Percentiles rank a stretch among this genome's conserved stretches.
Evolutionary conservation across 352 stramenopile species (phyloP).

Genomic region (Chrysophaeum taylorii): DNA sequence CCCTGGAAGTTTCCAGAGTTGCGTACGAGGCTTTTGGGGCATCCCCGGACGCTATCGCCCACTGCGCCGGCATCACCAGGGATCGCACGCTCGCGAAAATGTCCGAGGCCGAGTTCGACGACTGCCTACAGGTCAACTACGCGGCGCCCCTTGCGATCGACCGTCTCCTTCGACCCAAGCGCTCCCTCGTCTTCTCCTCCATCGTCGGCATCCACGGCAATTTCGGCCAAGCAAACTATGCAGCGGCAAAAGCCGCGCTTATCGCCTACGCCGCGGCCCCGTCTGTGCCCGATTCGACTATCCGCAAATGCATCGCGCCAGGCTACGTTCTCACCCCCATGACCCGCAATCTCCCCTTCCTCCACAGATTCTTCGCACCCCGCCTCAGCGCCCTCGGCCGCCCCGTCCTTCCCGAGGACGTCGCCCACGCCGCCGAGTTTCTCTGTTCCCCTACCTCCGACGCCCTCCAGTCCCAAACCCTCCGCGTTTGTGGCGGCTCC

Average conservation of each 20-base stretch:
- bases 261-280: constrained; percentile 14
- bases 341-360: constrained; percentile 21
- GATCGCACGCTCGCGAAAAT: constrained; percentile 24
- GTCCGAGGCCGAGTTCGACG: background rate
- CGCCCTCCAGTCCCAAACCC: constrained; percentile 10
- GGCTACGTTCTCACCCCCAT: constrained; percentile 19
- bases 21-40: no score
- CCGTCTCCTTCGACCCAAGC: no score
- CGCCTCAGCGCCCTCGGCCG: constrained; percentile 15
- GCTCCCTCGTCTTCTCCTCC: background rate
- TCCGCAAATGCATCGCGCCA: constrained; percentile 18
- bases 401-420: constrained; percentile 15
- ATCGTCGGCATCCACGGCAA: constrained; percentile 19
- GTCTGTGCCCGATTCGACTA: constrained; percentile 1
- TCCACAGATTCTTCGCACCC: constrained; percentile 2
- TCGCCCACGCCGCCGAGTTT: constrained; percentile 6
- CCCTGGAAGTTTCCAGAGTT: no score
- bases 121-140: constrained; percentile 15
- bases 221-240: constrained; percentile 24
- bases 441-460: constrained; percentile 5
- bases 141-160: constrained; percentile 9
- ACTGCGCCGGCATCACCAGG: constrained; percentile 20
- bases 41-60: constrained; percentile 19
- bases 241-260: constrained; percentile 21
- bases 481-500: constrained; percentile 24